Evolutionary conservation across 176 grass and related monocot genomes (phyloP).

Genomic region (Areca catechu): DNA sequence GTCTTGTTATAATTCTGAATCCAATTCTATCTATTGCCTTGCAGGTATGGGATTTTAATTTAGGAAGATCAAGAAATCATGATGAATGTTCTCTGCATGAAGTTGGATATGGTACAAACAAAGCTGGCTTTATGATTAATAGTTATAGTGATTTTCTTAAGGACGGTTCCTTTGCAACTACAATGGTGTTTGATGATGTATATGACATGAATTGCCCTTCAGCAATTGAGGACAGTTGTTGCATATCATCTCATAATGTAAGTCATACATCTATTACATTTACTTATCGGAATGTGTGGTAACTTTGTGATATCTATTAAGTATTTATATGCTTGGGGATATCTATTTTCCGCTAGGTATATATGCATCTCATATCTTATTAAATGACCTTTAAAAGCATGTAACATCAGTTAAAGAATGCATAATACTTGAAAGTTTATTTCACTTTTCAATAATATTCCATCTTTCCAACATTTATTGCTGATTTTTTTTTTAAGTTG

Average conservation of each 20-base stretch:
- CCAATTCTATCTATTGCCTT: neutral
- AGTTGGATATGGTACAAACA: slow-evolving; percentile 21
- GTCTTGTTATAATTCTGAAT: neutral
- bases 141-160: slow-evolving; percentile 27
- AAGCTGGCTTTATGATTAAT: slow-evolving; percentile 22
- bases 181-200: slow-evolving; percentile 10
- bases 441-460: too few relatives aligned
- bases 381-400: too few relatives aligned
- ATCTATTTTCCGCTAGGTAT: too few relatives aligned
- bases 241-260: slow-evolving; percentile 18
- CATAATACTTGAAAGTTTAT: too few relatives aligned
- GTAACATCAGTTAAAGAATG: too few relatives aligned
- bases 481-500: too few relatives aligned
- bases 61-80: slow-evolving; percentile 33
- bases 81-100: slow-evolving; percentile 14
- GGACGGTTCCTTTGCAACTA: slow-evolving; percentile 11
- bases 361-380: too few relatives aligned
- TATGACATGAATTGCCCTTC: slow-evolving; percentile 12
- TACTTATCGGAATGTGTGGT: neutral
- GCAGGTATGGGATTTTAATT: slow-evolving; percentile 45
- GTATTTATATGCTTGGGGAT: too few relatives aligned
- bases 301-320: too few relatives aligned
- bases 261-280: slow-evolving; percentile 7
- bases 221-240: slow-evolving; percentile 15
- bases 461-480: too few relatives aligned